Base-by-base conservation (phyloP, 1,284 basidiomycete species). In the Psilocybe mexicana region DNA sequence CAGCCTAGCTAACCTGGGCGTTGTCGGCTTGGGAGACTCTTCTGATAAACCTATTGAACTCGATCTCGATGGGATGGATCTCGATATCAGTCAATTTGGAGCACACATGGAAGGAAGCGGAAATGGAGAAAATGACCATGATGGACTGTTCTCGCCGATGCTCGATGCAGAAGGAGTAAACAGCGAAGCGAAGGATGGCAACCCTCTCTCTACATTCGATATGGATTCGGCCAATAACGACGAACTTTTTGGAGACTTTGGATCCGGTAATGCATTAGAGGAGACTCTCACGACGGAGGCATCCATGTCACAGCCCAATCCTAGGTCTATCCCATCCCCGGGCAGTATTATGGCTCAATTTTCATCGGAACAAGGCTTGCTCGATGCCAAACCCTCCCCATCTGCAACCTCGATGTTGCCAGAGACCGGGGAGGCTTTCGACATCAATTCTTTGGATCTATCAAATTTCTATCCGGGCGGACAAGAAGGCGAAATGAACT, bases 1-100 rank as follows among this genome's bases (percentile, higher is more conserved):
- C 59, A 46, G 51, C 12, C 76, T 52, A 70, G 77, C 57, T 35
- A 68, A 8, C 55, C 73, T 18, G 66, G 83, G 24, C 23, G 50
- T 60, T 23, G 61, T 60, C 23, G 61, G 61, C 33, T 42, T 68
- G 6, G 86, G 89, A 6, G 84, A 73, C 65, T 87, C 86, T 4
- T 88, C 83, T 0, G 89, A 92, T 69, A 88, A 89, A 66, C 89
- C 90, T 11, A 92, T 92, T 58, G 90, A 91, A 67, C 78, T 92
- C 11, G 89, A 92, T 68, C 65, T 91, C 47, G 88, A 90, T 44
- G 62, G 65, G 55, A 84, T 90, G 70, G 86, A 88, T 57, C 83
- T 88, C 56, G 83, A 86, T 49, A 82, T 84, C 77, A 74, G 80
- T 63, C 68, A 86, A 10, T 87, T 86, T 63, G 80, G 81, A 8